Evolutionary conservation across 768 basidiomycete species (phyloP).

Genomic region (Pulveroboletus sp.): DNA sequence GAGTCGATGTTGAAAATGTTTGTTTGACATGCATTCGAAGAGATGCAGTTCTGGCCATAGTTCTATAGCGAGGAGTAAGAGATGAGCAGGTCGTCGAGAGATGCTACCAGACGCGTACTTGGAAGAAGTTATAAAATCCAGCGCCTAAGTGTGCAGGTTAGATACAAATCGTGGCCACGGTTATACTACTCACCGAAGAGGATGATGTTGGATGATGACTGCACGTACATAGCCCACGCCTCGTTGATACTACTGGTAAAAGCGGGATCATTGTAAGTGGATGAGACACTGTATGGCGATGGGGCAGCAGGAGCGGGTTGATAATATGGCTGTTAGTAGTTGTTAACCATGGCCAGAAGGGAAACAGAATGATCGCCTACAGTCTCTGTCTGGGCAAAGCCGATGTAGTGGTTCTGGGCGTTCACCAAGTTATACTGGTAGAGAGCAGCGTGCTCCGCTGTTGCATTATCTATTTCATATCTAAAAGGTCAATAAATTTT

Average conservation of each 20-base stretch:
- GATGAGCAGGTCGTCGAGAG: background rate
- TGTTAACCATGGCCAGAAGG: background rate
- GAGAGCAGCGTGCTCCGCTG: constrained; percentile 45
- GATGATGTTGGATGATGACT: constrained; percentile 38
- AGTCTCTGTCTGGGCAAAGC: constrained; percentile 51
- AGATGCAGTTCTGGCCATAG: constrained; percentile 37
- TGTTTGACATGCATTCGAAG: constrained; percentile 35
- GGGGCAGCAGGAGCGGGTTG: constrained; percentile 44
- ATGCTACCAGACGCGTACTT: background rate
- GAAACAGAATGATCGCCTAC: constrained; percentile 21
- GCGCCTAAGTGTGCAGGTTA: no score
- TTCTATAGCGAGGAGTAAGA: constrained; percentile 23
- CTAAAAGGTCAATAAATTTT: background rate
- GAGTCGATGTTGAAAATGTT: constrained; percentile 43
- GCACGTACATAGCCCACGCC: constrained; percentile 15
- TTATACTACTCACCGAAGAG: constrained; percentile 35
- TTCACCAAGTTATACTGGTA: constrained; percentile 47
- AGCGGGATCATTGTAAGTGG: constrained; percentile 39
- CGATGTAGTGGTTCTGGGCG: constrained; percentile 47
- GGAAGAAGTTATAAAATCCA: no score
- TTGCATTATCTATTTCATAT: background rate
- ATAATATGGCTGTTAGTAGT: constrained; percentile 40
- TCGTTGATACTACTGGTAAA: constrained; percentile 12
- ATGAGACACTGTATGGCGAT: constrained; percentile 36
- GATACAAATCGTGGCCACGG: background rate